Evolutionary conservation across 169 alveolate species (phyloP).

Genomic region (Perkinsus chesapeaki): DNA sequence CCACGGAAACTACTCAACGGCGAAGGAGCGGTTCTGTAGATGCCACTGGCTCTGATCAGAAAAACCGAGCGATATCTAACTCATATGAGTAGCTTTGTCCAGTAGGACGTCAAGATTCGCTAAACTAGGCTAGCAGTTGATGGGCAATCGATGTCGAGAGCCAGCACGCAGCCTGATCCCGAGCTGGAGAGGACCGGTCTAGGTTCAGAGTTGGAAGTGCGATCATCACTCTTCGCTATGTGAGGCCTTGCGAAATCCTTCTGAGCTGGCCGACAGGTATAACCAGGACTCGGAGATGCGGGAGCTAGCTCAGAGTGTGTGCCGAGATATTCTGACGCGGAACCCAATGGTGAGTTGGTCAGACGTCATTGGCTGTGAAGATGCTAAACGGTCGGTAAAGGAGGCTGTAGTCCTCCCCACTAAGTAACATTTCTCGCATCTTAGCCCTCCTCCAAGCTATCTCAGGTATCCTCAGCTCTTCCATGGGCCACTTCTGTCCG

Average conservation of each 20-base stretch:
- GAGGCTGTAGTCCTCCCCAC: conserved; percentile 85
- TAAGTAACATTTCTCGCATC: conserved; percentile 29
- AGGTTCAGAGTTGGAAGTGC: conserved; percentile 21
- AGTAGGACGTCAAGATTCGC: not conserved
- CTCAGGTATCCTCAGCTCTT: conserved; percentile 65
- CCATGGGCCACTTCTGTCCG: conserved; percentile 15
- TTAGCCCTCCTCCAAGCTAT: not conserved
- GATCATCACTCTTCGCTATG: conserved; percentile 25
- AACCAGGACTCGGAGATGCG: conserved; percentile 47
- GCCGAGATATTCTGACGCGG: conserved; percentile 60
- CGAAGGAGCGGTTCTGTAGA: not conserved
- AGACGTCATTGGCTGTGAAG: conserved; percentile 74
- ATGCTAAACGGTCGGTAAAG: conserved; percentile 73
- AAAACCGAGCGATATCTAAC: not conserved
- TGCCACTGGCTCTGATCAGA: not conserved
- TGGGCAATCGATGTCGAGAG: conserved; percentile 11
- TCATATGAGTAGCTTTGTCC: conserved; percentile 6
- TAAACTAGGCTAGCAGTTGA: conserved; percentile 5
- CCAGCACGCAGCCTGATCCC: conserved; percentile 10
- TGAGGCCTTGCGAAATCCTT: conserved; percentile 54
- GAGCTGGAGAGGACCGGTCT: conserved; percentile 29
- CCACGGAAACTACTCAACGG: not conserved
- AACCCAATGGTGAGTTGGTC: conserved; percentile 35
- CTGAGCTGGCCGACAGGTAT: conserved; percentile 56
- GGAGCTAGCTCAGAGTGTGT: conserved; percentile 55